These are phyloP conservation scores for Auricularia auricula-judae DNA, from an alignment of 768 basidiomycete species.

Conservation along the genomic window DNA sequence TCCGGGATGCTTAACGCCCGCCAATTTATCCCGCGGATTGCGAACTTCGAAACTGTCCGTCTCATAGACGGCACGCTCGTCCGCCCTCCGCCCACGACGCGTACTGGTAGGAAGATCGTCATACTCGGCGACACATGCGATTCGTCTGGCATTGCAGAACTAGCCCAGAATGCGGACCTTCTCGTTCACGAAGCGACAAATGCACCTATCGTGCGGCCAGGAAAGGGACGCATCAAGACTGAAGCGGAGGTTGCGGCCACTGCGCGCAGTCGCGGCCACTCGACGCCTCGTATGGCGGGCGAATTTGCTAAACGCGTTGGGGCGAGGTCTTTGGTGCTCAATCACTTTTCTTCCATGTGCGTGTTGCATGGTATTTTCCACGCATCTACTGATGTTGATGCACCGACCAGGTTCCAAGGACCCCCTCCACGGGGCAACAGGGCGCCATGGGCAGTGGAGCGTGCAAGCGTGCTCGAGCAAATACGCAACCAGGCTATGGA, in stretches of 20 bases:
- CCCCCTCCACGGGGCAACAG: background rate
- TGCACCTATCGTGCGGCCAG: constrained; percentile 43
- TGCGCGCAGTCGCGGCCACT: constrained; percentile 61
- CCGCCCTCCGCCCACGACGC: constrained; percentile 12
- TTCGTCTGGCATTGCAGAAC: constrained; percentile 35
- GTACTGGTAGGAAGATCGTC: constrained; percentile 50
- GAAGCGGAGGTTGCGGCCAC: constrained; percentile 41
- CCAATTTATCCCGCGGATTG: background rate
- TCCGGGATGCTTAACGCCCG: constrained; percentile 19
- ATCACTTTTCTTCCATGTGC: constrained; percentile 67
- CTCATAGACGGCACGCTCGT: constrained; percentile 21
- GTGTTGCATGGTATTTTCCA: constrained; percentile 9
- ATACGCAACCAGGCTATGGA: no score
- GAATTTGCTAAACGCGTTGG: constrained; percentile 51
- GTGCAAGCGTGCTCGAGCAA: background rate
- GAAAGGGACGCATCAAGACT: constrained; percentile 21
- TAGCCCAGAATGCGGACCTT: constrained; percentile 57
- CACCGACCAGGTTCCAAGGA: background rate
- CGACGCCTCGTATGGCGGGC: constrained; percentile 70
- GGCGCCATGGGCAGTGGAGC: background rate
- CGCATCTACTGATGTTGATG: background rate
- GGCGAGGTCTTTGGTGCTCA: constrained; percentile 55
- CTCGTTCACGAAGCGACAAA: constrained; percentile 84
- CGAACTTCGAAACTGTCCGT: constrained; percentile 7
- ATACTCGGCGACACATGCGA: constrained; percentile 74